Evolutionary conservation across 495 filamentous ascomycete genomes (phyloP), one percentile per base, ranked within the genome.

Genomic region (Penicillium cosmopolitanum): DNA sequence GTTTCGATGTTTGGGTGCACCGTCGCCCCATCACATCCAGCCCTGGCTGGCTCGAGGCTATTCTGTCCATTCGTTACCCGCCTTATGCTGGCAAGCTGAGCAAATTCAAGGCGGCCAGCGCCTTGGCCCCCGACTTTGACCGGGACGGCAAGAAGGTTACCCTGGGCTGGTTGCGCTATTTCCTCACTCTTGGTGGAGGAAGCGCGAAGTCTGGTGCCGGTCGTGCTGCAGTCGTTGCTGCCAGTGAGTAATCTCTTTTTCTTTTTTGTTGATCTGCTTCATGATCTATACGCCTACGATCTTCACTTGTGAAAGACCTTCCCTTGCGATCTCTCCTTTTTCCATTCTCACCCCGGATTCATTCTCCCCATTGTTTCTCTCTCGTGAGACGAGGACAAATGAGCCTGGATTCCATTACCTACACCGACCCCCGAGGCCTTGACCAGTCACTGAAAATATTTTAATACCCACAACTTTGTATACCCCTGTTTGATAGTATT

Each of bases 1-100:
- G 85, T 51, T 96, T 96, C 77, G 92, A 97, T 64, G 82, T 80
- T 70, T 98, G 96, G 78, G 87, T 77, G 35, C 90, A 97, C 77
- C 82, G 86, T 21, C 87, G 93, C 53, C 84, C 85, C 58, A 78
- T 96, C 57, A 88, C 87, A 51, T 85, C 79, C 59, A 93, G 89
- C 36, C 93, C 93, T 7, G 66, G 75, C 60, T 97, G 93, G 93
- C 81, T 92, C 63, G 93, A 97, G 65, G 71, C 77, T 13, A 66
- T 95, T 62, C 74, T 97, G 57, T 77, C 80, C 43, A 81, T 93
- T 60, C 83, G 93, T 43, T 97, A 97, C 77, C 88, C 92, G 62
- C 93, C 93, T 2, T 94, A 89, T 70, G 73, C 67, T 7, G 83
- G 76, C 54, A 89, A 92, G 71, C 65, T 88, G 48, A 73, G 76